A percentile compares a stretch with the other conserved stretches of the same genome.
Conservation (phyloP, 1,139 yeast genomes). For the Kodamaea fungicola region DNA sequence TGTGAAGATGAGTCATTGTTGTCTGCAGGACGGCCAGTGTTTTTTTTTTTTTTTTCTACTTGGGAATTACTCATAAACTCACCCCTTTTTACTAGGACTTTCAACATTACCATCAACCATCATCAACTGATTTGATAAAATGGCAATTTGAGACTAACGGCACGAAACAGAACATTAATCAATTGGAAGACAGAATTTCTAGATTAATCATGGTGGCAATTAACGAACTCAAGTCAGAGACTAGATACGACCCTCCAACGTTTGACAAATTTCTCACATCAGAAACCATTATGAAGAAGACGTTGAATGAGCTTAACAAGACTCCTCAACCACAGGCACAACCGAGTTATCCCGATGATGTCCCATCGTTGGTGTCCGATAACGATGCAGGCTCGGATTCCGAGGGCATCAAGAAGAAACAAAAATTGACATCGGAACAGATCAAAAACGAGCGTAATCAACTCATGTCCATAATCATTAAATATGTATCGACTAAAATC, state of each 20-base stretch:
- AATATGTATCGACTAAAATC: slow-evolving; percentile 44
- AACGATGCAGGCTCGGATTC: slow-evolving; percentile 27
- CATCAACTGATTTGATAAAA: slow-evolving; percentile 5
- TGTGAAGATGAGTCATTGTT: too few relatives aligned
- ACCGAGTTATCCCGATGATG: slow-evolving; percentile 13
- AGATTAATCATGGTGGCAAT: slow-evolving; percentile 15
- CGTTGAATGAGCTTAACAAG: background rate
- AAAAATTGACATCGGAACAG: slow-evolving; percentile 4
- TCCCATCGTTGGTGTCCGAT: slow-evolving; percentile 31
- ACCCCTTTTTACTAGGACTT: too few relatives aligned
- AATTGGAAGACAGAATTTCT: slow-evolving; percentile 9
- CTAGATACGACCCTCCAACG: slow-evolving; percentile 1
- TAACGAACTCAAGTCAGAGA: slow-evolving; percentile 10
- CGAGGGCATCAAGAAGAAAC: slow-evolving; percentile 14
- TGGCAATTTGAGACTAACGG: slow-evolving; percentile 2
- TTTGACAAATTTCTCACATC: background rate
- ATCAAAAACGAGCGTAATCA: slow-evolving; percentile 19
- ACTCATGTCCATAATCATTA: slow-evolving; percentile 44
- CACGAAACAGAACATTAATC: slow-evolving; percentile 2
- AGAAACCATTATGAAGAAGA: background rate
- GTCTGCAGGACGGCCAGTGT: too few relatives aligned
- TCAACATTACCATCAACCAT: background rate
- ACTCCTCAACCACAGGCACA: slow-evolving; percentile 2
- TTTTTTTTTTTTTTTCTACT: too few relatives aligned
- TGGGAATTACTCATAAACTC: too few relatives aligned